These are phyloP conservation scores for Suillus clintonianus DNA, from an alignment of 768 basidiomycete genomes.

Conservation along the genomic window DNA sequence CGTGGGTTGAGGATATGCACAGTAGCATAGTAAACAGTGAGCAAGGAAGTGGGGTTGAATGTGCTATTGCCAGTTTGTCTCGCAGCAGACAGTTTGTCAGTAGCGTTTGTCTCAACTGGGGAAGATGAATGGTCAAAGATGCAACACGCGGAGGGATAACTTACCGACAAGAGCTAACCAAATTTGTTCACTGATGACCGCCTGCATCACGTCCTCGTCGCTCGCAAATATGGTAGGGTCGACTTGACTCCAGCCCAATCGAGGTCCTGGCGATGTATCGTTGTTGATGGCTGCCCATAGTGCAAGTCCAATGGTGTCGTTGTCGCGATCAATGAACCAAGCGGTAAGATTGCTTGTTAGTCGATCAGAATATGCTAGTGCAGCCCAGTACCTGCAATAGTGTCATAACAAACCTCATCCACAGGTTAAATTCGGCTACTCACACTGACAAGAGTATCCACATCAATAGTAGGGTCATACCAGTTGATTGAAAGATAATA, in stretches of 20 bases:
- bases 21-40: conserved; percentile 40
- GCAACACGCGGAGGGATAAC: conserved; percentile 8
- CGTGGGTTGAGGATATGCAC: conserved; percentile 13
- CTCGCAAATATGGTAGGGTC: conserved; percentile 21
- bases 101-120: conserved; percentile 38
- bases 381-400: conserved; percentile 25
- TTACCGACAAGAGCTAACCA: conserved; percentile 46
- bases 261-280: conserved; percentile 16
- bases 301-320: conserved; percentile 30
- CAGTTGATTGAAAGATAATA: too few relatives aligned
- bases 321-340: conserved; percentile 44
- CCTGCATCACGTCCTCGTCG: conserved; percentile 30
- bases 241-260: conserved; percentile 24
- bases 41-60: conserved; percentile 36
- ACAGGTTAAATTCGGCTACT: too few relatives aligned
- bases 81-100: conserved; percentile 31
- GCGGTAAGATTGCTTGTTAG: conserved; percentile 35
- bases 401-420: too few relatives aligned
- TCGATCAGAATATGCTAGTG: conserved; percentile 18
- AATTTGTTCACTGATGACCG: conserved; percentile 37
- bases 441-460: too few relatives aligned
- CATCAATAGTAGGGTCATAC: too few relatives aligned
- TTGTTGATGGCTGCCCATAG: conserved; percentile 29
- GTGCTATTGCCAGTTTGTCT: conserved; percentile 37
- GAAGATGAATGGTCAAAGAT: neutral